phyloP scores from a whole-genome alignment of 2,329 filamentous ascomycete genomes.

The Aureobasidium sp. region DNA sequence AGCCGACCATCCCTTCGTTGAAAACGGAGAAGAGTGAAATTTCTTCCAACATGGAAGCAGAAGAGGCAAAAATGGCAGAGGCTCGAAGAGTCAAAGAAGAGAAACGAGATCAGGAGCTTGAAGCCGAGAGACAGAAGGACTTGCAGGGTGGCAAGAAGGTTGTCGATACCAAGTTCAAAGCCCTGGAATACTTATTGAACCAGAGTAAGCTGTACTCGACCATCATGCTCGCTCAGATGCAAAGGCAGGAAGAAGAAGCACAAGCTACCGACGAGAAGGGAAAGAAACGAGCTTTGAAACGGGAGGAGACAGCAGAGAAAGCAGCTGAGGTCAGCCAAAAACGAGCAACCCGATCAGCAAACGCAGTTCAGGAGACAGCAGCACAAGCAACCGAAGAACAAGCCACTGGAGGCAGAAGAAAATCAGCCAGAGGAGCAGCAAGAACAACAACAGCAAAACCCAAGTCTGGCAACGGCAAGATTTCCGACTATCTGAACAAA shows the following conservation, averaged over 20 bases:
- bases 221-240: conserved; percentile 49
- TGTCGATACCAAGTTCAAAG: conserved; percentile 46
- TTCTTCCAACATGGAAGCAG: conserved; percentile 37
- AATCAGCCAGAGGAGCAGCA: conserved; percentile 28
- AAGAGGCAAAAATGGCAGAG: conserved; percentile 40
- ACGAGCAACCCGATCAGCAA: conserved; percentile 36
- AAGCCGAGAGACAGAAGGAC: conserved; percentile 40
- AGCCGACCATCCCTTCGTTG: conserved; percentile 30
- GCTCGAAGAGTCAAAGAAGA: conserved; percentile 38
- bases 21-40: conserved; percentile 25
- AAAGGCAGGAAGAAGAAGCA: conserved; percentile 44
- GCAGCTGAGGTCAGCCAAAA: conserved; percentile 40
- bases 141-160: conserved; percentile 39
- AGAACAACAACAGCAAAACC: conserved; percentile 32
- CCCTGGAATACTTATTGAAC: conserved; percentile 45
- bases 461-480: conserved; percentile 35
- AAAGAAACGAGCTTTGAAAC: conserved; percentile 38
- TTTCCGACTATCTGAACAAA: conserved; percentile 56
- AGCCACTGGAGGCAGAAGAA: background rate
- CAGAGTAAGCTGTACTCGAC: conserved; percentile 47
- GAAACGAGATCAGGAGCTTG: conserved; percentile 38
- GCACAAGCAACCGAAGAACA: conserved; percentile 20
- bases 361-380: conserved; percentile 21
- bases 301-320: conserved; percentile 42
- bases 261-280: conserved; percentile 40